phyloP scores from a whole-genome alignment of 2,329 filamentous ascomycete species.

The Aspergillus neoniger region DNA sequence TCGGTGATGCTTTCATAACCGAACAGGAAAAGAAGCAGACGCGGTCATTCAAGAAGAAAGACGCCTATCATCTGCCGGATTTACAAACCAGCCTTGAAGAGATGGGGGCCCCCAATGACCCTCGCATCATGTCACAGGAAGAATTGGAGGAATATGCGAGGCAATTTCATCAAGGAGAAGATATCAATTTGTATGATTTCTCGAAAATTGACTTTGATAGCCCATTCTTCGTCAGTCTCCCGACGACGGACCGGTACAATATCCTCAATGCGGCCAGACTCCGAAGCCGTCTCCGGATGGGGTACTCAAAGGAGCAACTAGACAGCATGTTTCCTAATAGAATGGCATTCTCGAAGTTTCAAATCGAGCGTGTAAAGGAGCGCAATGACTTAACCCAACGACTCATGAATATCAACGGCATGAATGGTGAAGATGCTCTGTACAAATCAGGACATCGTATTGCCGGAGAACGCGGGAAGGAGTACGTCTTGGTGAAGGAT shows the following conservation, averaged over 20 bases:
- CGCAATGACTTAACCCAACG: slow-evolving; percentile 92
- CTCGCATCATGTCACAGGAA: slow-evolving; percentile 92
- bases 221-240: slow-evolving; percentile 89
- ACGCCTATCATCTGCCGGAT: slow-evolving; percentile 93
- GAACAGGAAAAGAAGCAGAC: slow-evolving; percentile 71
- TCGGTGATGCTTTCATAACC: slow-evolving; percentile 83
- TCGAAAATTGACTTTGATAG: slow-evolving; percentile 98
- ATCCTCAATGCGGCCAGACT: slow-evolving; percentile 92
- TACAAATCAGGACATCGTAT: slow-evolving; percentile 60
- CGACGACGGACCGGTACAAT: slow-evolving; percentile 89
- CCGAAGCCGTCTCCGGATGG: slow-evolving; percentile 88
- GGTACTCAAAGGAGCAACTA: slow-evolving; percentile 91
- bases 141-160: slow-evolving; percentile 91
- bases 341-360: slow-evolving; percentile 95
- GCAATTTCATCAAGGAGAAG: slow-evolving; percentile 89
- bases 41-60: slow-evolving; percentile 83
- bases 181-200: slow-evolving; percentile 88
- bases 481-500: slow-evolving; percentile 96
- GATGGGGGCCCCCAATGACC: slow-evolving; percentile 89
- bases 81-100: slow-evolving; percentile 74
- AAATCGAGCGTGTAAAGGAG: slow-evolving; percentile 91
- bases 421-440: slow-evolving; percentile 74
- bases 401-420: slow-evolving; percentile 90
- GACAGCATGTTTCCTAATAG: slow-evolving; percentile 96
- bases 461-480: slow-evolving; percentile 77